phyloP scores from a whole-genome alignment of 495 filamentous ascomycete genomes.

The Aspergillus incahuasiensis region DNA sequence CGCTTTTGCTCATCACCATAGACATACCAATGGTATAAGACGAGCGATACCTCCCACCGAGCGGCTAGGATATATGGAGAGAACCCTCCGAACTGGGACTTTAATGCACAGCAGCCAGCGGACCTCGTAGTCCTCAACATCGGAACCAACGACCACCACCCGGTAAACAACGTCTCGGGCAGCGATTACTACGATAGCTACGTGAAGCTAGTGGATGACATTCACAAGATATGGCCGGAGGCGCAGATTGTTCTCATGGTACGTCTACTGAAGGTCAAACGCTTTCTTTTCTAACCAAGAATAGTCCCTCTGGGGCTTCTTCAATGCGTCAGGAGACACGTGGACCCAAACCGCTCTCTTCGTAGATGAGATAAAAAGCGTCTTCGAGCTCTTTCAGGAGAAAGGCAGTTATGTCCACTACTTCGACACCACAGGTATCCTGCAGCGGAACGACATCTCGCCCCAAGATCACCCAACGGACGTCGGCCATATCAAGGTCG shows the following conservation, averaged over 20 bases:
- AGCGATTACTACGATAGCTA: slow-evolving; percentile 51
- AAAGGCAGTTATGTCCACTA: slow-evolving; percentile 55
- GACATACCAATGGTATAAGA: slow-evolving; percentile 62
- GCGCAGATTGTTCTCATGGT: slow-evolving; percentile 63
- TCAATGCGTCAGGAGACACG: slow-evolving; percentile 48
- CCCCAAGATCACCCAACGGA: slow-evolving; percentile 62
- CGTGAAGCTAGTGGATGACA: slow-evolving; percentile 53
- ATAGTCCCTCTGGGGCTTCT: slow-evolving; percentile 60
- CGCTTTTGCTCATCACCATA: slow-evolving; percentile 16
- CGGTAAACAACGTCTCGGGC: slow-evolving; percentile 56
- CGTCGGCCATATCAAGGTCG: slow-evolving; percentile 63
- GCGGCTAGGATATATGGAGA: slow-evolving; percentile 48
- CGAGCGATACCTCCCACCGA: slow-evolving; percentile 53
- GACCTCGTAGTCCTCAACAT: slow-evolving; percentile 66
- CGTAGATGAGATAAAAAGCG: slow-evolving; percentile 48
- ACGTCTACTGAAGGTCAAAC: slow-evolving; percentile 11
- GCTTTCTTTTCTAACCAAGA: not conserved
- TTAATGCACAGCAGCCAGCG: slow-evolving; percentile 51
- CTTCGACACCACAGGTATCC: slow-evolving; percentile 62
- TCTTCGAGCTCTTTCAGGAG: slow-evolving; percentile 50
- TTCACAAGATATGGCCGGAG: slow-evolving; percentile 57
- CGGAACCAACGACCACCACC: slow-evolving; percentile 56
- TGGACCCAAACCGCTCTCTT: slow-evolving; percentile 50
- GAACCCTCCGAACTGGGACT: slow-evolving; percentile 56
- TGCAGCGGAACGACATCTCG: slow-evolving; percentile 66